Base-by-base conservation (phyloP, 2,329 filamentous ascomycete species). In the Aspergillus quadricinctus region DNA sequence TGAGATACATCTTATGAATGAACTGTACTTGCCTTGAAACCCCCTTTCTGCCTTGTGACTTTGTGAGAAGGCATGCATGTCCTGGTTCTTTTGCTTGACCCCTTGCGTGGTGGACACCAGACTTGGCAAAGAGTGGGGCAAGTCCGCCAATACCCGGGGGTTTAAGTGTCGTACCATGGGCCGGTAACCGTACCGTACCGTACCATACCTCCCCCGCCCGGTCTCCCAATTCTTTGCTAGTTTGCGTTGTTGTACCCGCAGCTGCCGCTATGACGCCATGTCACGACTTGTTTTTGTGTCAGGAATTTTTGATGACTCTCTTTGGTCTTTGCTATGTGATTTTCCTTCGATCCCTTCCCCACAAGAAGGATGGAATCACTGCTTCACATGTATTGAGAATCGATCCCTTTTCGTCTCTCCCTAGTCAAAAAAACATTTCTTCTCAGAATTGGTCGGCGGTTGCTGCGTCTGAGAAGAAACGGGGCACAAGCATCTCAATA, bases 181-280 rank as follows among this genome's bases (percentile, higher is more conserved):
- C 19, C 19, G 21, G 40, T 56, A 53, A 28, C 28, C 29, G 50
- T 57, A 55, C 53, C 48, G 46, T 59, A 57, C 53, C 57, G 53
- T 58, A 54, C 55, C 41, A 48, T 56, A 58, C 54, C 52, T 48
- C 48, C 31, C 40, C 45, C 25, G 25, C 55, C 49, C 31, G 48
- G 48, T 41, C 31, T 35, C 37, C 27, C 53, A 49, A 56, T 48
- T 56, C 28, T 14, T 41, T 49, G n/a, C 50, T 45, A 14, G 43
- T 46, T 55, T 48, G 28, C n/a, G 27, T 29, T 50, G 14, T 35
- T 7, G 31, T 37, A 37, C 52, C 58, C 49, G 56, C 56, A 43
- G n/a, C 37, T 51, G 49, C 46, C 31, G 19, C 45, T 50, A 63
- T 64, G 62, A 64, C 62, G 62, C 62, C 61, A 64, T 64, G 28